Evolutionary conservation across 208 protist genomes (phyloP), one percentile per base, ranked within the genome.

Genomic region (Leishmania tarentolae): DNA sequence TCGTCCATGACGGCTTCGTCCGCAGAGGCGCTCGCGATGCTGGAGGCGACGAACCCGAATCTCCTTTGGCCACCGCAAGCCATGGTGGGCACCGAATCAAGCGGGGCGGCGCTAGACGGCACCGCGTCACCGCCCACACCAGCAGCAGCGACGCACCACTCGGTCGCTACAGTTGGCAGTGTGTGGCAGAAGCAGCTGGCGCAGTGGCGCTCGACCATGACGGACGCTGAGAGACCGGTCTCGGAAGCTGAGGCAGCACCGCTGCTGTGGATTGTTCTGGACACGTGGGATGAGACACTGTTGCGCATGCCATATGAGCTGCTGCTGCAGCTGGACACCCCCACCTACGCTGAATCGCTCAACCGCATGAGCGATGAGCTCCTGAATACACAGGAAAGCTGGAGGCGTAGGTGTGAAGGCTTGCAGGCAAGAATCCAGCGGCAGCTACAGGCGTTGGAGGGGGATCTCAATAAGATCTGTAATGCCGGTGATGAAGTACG

Each of bases 281-380:
- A 91, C 70, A 81, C 89, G 31, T 94, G 91, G 91, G 89, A 94
- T 52, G 90, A 95, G 75, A 80, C 77, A 56, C 70, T 97, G 63
- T 87, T 94, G 19, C 65, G 76, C 28, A 90, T 91, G 63, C 80
- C 88, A 21, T 93, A 90, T 56, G 80, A 83, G 31, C 80, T 92
- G 5, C 92, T 92, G 84, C 13, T 97, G 31, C 66, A 89, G 21
- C 78, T 93, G 15, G 78, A 90, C 61, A 79, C 80, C 6, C 42
- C 71, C 13, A 75, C 80, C 17, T 93, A 95, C 82, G 86, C 83
- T 56, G 80, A 75, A 21, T 78, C 79, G 7, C 83, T 92, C 57
- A 94, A 92, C 68, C 71, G 69, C 53, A 76, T 91, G 19, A 79
- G 63, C 17, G 31, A 11, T 57, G 80, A 83, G n/a, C 78, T 94